Evolutionary conservation across 352 stramenopile genomes (phyloP).

Genomic region (Globisporangium emineosum): DNA sequence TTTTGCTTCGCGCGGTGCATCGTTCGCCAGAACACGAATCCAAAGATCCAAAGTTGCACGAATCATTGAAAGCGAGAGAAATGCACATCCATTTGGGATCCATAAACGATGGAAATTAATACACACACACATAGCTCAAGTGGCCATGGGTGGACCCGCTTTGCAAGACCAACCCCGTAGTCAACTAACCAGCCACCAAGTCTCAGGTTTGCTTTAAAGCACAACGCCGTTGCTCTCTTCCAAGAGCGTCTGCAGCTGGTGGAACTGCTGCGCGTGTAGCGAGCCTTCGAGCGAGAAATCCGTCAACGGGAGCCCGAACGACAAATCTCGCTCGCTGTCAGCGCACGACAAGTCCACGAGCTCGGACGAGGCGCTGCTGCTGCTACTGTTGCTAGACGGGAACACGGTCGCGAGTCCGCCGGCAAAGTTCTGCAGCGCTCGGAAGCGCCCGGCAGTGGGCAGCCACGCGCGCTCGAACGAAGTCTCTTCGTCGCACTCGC

Average conservation of each 20-base stretch:
- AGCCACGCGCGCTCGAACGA: conserved; percentile 48
- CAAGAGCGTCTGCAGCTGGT: conserved; percentile 19
- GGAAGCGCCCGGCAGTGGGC: conserved; percentile 34
- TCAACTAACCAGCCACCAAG: neutral
- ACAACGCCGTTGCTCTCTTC: conserved; percentile 12
- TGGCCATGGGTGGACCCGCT: neutral
- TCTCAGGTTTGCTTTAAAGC: neutral
- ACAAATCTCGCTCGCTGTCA: conserved; percentile 9
- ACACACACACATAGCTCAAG: neutral
- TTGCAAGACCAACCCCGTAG: neutral
- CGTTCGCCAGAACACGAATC: no score
- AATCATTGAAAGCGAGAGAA: neutral
- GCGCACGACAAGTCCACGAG: conserved; percentile 20
- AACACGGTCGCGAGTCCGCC: conserved; percentile 55
- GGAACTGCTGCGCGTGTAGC: conserved; percentile 41
- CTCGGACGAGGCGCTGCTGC: conserved; percentile 5
- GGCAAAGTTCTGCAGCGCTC: conserved; percentile 49
- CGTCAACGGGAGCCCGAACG: conserved; percentile 15
- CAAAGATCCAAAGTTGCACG: no score
- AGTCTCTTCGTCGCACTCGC: conserved; percentile 20
- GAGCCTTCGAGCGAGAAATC: conserved; percentile 30
- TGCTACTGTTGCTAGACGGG: conserved; percentile 1
- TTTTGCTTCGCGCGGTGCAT: no score
- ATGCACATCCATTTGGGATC: neutral
- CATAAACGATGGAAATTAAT: neutral